Conservation (phyloP, 228 moss, liverwort and hornwort genomes). For the Sphagnum fallax region DNA sequence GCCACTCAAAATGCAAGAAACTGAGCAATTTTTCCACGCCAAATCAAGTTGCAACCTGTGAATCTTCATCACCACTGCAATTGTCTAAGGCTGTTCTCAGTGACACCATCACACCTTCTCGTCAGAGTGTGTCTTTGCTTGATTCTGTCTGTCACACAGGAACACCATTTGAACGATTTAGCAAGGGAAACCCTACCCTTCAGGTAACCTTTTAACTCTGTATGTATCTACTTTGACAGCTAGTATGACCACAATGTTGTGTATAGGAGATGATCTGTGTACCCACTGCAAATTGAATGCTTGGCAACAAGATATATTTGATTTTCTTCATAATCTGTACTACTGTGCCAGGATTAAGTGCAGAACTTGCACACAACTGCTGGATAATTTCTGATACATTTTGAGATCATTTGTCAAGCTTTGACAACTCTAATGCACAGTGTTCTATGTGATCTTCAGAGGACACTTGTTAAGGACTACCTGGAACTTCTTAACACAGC, state of each 20-base stretch:
- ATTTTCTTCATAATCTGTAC: not conserved
- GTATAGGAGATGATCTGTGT: not conserved
- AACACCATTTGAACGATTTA: slow-evolving; percentile 34
- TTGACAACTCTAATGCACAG: not conserved
- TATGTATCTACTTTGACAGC: not conserved
- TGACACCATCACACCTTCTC: not conserved
- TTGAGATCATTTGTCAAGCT: not conserved
- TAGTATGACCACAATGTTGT: not conserved
- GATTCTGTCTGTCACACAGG: slow-evolving; percentile 5
- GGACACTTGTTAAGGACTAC: slow-evolving; percentile 33
- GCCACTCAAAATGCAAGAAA: slow-evolving; percentile 4
- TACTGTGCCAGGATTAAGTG: no score
- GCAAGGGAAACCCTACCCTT: slow-evolving; percentile 17
- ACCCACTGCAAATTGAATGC: not conserved
- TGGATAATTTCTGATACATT: not conserved
- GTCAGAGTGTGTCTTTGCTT: not conserved
- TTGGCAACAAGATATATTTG: not conserved
- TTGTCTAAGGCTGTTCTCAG: not conserved
- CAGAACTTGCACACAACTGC: no score
- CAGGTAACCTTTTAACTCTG: slow-evolving; percentile 8
- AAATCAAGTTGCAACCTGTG: slow-evolving; percentile 5
- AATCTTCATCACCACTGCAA: slow-evolving; percentile 1
- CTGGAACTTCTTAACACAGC: slow-evolving; percentile 40
- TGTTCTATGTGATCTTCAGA: slow-evolving; percentile 11
- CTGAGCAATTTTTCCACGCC: not conserved